These are phyloP conservation scores for Penicillium sumatraense DNA, from an alignment of 2,329 filamentous ascomycete species.

Conservation along the genomic window DNA sequence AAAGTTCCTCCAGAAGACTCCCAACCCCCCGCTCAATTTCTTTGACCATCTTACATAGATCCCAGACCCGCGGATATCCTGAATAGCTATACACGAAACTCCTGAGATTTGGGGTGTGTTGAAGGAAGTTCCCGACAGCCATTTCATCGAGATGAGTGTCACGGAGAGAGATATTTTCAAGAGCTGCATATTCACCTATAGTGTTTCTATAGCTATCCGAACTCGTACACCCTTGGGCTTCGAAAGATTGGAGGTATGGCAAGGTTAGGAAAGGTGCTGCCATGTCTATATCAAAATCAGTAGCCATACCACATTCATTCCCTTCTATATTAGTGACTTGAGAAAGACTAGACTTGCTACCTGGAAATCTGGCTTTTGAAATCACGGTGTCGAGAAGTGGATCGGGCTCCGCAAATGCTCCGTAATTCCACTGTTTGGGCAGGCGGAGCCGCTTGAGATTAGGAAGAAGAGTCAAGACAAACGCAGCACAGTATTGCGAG, in stretches of 20 bases:
- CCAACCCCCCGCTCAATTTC: conserved; percentile 24
- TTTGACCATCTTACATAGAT: conserved; percentile 28
- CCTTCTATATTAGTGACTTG: conserved; percentile 18
- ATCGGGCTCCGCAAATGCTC: conserved; percentile 15
- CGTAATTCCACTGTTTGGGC: conserved; percentile 13
- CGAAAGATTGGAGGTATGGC: conserved; percentile 13
- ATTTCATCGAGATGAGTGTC: conserved; percentile 20
- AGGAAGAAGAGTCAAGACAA: conserved; percentile 29
- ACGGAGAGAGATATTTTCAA: conserved; percentile 19
- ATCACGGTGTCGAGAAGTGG: conserved; percentile 23
- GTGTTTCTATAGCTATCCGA: conserved; percentile 7
- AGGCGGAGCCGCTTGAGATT: conserved; percentile 22
- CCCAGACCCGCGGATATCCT: conserved; percentile 21
- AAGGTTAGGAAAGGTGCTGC: conserved; percentile 12
- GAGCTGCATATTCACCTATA: conserved; percentile 3
- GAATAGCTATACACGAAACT: conserved; percentile 24
- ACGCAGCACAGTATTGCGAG: conserved; percentile 29
- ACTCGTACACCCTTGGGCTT: conserved; percentile 13
- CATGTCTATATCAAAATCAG: conserved; percentile 19
- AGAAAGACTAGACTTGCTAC: conserved; percentile 19
- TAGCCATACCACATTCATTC: conserved; percentile 6
- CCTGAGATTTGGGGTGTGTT: conserved; percentile 23
- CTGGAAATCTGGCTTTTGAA: conserved; percentile 19
- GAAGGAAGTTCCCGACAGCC: conserved; percentile 25
- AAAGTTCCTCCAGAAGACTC: conserved; percentile 28